phyloP scores from a whole-genome alignment of 2,329 filamentous ascomycete species.

The Fusarium oligoseptatum region DNA sequence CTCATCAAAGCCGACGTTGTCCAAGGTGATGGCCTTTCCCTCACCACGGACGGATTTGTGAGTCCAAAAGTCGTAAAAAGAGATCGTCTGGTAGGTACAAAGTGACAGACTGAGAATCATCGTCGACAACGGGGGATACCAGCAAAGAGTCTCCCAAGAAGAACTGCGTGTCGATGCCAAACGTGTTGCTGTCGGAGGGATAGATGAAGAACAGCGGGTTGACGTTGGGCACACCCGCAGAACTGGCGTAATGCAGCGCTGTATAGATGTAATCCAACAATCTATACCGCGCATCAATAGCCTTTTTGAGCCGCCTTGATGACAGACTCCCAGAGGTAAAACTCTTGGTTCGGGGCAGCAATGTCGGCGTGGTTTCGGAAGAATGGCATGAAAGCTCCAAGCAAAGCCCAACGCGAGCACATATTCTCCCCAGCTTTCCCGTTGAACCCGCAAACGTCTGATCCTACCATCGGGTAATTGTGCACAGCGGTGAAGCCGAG shows the following conservation, averaged over 20 bases:
- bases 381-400: constrained; percentile 79
- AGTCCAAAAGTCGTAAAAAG: constrained; percentile 68
- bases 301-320: constrained; percentile 74
- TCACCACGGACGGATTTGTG: constrained; percentile 57
- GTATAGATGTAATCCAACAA: constrained; percentile 90
- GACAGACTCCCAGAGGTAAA: constrained; percentile 76
- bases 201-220: constrained; percentile 82
- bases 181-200: constrained; percentile 63
- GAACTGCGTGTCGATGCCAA: constrained; percentile 63
- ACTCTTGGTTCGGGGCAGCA: constrained; percentile 68
- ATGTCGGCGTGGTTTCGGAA: constrained; percentile 76
- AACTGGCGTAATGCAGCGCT: constrained; percentile 68
- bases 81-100: constrained; percentile 63
- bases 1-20: constrained; percentile 55
- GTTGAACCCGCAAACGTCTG: constrained; percentile 83
- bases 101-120: constrained; percentile 58
- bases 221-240: constrained; percentile 72
- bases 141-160: constrained; percentile 64
- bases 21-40: constrained; percentile 52
- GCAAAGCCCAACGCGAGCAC: constrained; percentile 76
- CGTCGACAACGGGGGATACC: constrained; percentile 62
- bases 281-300: constrained; percentile 79
- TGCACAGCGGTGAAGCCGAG: constrained; percentile 78
- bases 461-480: constrained; percentile 77
- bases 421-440: constrained; percentile 72